Conservation (phyloP, 345 rosid genomes). For the Salix brachista region DNA sequence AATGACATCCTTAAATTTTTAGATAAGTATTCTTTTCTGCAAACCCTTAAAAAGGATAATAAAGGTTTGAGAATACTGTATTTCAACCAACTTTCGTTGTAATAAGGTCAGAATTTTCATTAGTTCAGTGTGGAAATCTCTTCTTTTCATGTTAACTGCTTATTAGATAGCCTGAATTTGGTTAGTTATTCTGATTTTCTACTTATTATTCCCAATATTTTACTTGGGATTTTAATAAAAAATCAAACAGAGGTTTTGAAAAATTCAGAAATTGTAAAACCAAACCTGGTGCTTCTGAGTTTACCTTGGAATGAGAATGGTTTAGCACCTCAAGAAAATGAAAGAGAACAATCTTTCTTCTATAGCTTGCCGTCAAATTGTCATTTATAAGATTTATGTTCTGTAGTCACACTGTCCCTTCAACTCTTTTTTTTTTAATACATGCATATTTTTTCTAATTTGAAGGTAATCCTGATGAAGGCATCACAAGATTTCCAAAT, state of each 20-base stretch:
- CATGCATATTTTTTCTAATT: neutral
- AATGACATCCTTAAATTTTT: neutral
- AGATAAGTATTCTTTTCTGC: neutral
- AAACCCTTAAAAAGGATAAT: neutral
- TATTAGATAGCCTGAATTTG: neutral
- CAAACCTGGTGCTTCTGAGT: neutral
- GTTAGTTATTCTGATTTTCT: neutral
- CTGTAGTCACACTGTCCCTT: neutral
- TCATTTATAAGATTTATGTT: neutral
- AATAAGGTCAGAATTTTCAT: too few species aligned
- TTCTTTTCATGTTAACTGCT: neutral
- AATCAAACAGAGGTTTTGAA: neutral
- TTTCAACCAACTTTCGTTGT: too few species aligned
- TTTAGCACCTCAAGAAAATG: too few species aligned
- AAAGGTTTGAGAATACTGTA: neutral
- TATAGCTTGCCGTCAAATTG: neutral
- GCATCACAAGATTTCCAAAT: conserved; percentile 42
- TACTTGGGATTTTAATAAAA: neutral
- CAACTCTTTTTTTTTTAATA: neutral
- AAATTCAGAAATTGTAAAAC: neutral
- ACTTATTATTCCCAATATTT: neutral
- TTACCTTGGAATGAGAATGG: too few species aligned
- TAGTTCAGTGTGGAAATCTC: neutral
- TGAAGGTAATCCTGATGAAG: conserved; percentile 57
- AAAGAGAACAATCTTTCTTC: neutral